A percentile compares a stretch with the other conserved stretches of the same genome.
Conservation (phyloP, 2,329 filamentous ascomycete genomes). For the Aplosporella prunicola region DNA sequence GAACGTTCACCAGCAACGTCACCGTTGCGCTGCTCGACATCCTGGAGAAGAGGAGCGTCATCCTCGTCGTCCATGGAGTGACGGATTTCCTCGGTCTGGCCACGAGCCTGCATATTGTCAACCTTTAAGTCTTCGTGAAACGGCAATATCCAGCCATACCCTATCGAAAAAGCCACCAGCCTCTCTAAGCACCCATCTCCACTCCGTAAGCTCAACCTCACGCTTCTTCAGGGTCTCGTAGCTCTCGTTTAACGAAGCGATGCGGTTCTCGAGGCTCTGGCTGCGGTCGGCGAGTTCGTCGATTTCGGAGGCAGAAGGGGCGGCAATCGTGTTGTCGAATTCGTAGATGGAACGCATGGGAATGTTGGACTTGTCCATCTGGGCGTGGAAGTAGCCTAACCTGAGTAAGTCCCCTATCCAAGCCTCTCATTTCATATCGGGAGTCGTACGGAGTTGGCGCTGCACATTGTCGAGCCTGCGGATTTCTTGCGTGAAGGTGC, state of each 20-base stretch:
- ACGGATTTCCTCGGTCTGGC: conserved; percentile 92
- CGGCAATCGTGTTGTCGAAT: conserved; percentile 75
- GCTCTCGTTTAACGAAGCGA: conserved; percentile 89
- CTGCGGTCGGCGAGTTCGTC: conserved; percentile 90
- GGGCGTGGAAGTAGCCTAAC: conserved; percentile 79
- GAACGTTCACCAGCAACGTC: conserved; percentile 62
- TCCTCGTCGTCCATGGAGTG: conserved; percentile 78
- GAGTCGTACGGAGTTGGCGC: conserved; percentile 87
- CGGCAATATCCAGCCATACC: conserved; percentile 18
- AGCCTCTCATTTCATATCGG: no score
- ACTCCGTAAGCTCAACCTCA: conserved; percentile 93
- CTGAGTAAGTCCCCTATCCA: conserved; percentile 15
- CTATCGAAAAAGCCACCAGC: conserved; percentile 96
- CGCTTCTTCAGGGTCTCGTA: conserved; percentile 98
- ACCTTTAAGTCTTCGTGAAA: not conserved
- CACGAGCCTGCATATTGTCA: conserved; percentile 54
- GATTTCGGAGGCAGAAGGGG: conserved; percentile 87
- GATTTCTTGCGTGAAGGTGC: conserved; percentile 96
- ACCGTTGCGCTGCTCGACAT: conserved; percentile 79
- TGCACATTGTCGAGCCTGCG: conserved; percentile 96
- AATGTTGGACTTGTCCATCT: conserved; percentile 91
- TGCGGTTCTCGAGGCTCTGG: conserved; percentile 83
- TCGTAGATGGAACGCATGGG: conserved; percentile 83
- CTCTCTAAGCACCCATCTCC: conserved; percentile 95
- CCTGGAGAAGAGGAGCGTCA: conserved; percentile 76